Evolutionary conservation across 2,329 filamentous ascomycete species (phyloP), one percentile per base, ranked within the genome.

Genomic region (Alternaria atra): DNA sequence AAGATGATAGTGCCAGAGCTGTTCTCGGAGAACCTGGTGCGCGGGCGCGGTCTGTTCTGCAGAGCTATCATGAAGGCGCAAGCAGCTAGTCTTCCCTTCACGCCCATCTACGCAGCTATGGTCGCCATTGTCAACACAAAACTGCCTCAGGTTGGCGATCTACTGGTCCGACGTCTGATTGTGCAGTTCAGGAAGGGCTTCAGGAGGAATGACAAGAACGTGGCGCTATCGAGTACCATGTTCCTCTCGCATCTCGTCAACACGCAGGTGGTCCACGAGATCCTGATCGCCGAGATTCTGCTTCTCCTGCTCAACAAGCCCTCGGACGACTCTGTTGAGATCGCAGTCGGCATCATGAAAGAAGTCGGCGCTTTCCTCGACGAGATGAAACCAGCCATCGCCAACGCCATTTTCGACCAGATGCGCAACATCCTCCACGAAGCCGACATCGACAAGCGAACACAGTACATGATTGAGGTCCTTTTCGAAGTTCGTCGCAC

Each of bases 401-500:
- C 93, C 30, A 87, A 94, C 67, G 91, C 91, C 25, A 93, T 99
- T 7, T 99, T 97, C 75, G 95, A 99, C 74, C 94, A 97, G 78
- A 97, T 99, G 83, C 85, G 95, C 70, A 94, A 91, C 71, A 97
- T 98, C 65, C 83, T 99, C 8, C 94, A 99, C 81, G 95, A 99
- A 79, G 93, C 93, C 44, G 94, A 95, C 74, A 97, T 99, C 77
- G 94, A 98, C 76, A 97, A 97, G 84, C 87, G 95, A 66, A 94
- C 94, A n/a, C 95, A 99, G 81, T 99, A 98, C 80, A 97, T 97
- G 92, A 94, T 99, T 58, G 95, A 99, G 79, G 95, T 98, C 6
- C 82, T 99, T 43, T 99, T 99, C 78, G 94, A 99, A 81, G 91
- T 97, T 57, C 88, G 95, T 65, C 97, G 97, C 80, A 94, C 98